Base-by-base conservation (phyloP, 805 yeast genomes). In the Candida ponderosae region DNA sequence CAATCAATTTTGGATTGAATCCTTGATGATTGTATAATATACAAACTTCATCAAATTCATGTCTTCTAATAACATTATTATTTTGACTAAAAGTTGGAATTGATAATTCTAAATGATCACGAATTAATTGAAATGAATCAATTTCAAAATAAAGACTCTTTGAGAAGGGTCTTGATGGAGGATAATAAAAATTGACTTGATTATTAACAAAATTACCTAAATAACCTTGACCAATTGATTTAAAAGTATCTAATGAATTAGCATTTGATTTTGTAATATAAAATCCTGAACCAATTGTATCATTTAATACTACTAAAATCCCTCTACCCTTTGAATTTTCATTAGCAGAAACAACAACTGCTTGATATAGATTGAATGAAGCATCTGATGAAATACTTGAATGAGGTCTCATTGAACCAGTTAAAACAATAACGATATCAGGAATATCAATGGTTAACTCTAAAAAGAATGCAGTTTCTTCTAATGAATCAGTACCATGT, bases 331-430 rank as follows among this genome's bases (percentile, higher is more conserved):
- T 51, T 14, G 80, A 68, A 38, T 68, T 64, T 20, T 57, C 54
- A 44, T 66, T 59, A 0, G 81, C 64, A 4, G 87, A 82, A 23
- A 79, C 76, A 14, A 73, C 72, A 34, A 78, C 76, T 1, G 85
- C 83, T 48, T 80, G 84, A 50, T 78, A 79, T 42, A 80, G 57
- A 54, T 80, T 80, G 76, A 79, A 78, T 6, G 83, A 79, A 4
- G 86, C 86, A 52, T 80, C 88, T 2, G 83, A 76, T 2, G 82
- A 75, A 30, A 80, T 70, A 29, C 81, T 74, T 4, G 83, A 76
- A 8, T 81, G 72, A 1, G 88, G 88, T 50, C 86, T 68, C 88
- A 80, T 80, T 6, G 82, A 74, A 2, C 88, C 88, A 34, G 82
- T 79, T 53, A 80, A 60, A 5, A 79, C 85, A 37, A 80, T 71